phyloP scores from a whole-genome alignment of 139 green algal species.

The Chlorella sorokiniana region DNA sequence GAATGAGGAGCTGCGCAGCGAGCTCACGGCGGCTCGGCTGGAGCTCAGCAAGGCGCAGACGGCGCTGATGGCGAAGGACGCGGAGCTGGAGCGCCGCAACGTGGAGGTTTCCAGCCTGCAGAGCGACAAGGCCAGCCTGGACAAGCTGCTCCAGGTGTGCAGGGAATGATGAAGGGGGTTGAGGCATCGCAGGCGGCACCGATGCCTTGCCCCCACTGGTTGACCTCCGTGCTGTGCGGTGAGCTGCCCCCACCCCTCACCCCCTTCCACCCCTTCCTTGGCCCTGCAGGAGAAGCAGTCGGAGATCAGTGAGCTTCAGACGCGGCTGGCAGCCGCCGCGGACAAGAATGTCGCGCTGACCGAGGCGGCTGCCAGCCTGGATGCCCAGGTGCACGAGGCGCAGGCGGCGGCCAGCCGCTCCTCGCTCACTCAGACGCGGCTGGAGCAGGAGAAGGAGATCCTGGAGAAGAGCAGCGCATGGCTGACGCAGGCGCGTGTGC shows the following conservation, averaged over 20 bases:
- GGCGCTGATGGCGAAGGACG: slow-evolving; percentile 38
- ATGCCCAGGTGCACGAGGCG: slow-evolving; percentile 44
- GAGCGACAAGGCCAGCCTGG: slow-evolving; percentile 43
- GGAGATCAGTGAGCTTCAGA: slow-evolving; percentile 48
- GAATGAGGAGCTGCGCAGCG: slow-evolving; percentile 31
- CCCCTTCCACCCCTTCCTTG: background rate
- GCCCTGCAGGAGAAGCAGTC: slow-evolving; percentile 27
- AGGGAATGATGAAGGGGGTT: background rate
- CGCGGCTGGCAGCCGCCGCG: slow-evolving; percentile 31
- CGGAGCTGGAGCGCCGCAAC: slow-evolving; percentile 37
- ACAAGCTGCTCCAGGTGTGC: slow-evolving; percentile 42
- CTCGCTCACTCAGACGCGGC: slow-evolving; percentile 21
- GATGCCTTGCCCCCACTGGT: no score
- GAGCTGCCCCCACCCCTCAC: background rate
- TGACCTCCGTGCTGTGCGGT: no score
- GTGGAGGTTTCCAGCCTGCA: slow-evolving; percentile 39
- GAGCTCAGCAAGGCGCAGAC: slow-evolving; percentile 51
- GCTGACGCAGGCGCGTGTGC: slow-evolving; percentile 57
- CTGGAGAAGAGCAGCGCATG: slow-evolving; percentile 55
- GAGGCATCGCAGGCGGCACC: no score
- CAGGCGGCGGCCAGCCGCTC: slow-evolving; percentile 35
- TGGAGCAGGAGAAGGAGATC: slow-evolving; percentile 61
- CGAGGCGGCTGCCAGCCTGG: slow-evolving; percentile 34
- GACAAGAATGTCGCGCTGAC: slow-evolving; percentile 46
- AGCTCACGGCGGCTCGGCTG: slow-evolving; percentile 27